Base-by-base conservation (phyloP, 192 early-diverging fungal species). In the Coemansia pectinata region DNA sequence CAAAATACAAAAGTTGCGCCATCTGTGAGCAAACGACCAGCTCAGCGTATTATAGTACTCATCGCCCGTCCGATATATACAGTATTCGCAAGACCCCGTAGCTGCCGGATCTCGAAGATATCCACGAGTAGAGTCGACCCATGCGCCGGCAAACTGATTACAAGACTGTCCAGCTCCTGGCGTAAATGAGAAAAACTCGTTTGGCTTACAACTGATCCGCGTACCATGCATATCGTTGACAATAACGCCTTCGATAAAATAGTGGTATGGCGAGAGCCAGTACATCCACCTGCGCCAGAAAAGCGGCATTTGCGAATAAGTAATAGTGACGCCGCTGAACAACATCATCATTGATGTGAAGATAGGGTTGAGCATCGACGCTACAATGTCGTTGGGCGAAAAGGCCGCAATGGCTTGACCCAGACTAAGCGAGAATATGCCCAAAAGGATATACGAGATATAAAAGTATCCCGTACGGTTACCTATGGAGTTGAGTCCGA, bases 281-380 rank as follows among this genome's bases (percentile, higher is more conserved):
- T 90, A 91, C 82, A 91, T 87, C 90, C 90, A 91, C 0, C 77
- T 76, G 29, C 85, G 83, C 87, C 90, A 91, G 81, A 91, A 91
- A 33, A 75, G 75, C 17, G 87, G 86, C 89, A 93, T 91, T 0
- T 74, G 66, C 17, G 67, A 38, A 38, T 86, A 85, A 3, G 88
- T 77, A 64, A 88, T 88, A 72, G 91, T 89, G 50, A 92, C 82
- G 73, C 91, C 90, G 55, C 85, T 85, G 80, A 92, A 94, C 52
- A 94, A 72, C 67, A 87, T 86, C 44, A 91, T 82, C 65, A 89
- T 78, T 2, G 87, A 86, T 4, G 90, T 85, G 60, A 88, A 82
- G 39, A 94, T 86, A 7, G 91, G 91, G 58, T 90, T 90, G 36
- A 91, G 58, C 65, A 92, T 74, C 1, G 87, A 82, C 1, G 88